phyloP scores from a whole-genome alignment of 2,329 filamentous ascomycete species.

The Microcera coccophila region DNA sequence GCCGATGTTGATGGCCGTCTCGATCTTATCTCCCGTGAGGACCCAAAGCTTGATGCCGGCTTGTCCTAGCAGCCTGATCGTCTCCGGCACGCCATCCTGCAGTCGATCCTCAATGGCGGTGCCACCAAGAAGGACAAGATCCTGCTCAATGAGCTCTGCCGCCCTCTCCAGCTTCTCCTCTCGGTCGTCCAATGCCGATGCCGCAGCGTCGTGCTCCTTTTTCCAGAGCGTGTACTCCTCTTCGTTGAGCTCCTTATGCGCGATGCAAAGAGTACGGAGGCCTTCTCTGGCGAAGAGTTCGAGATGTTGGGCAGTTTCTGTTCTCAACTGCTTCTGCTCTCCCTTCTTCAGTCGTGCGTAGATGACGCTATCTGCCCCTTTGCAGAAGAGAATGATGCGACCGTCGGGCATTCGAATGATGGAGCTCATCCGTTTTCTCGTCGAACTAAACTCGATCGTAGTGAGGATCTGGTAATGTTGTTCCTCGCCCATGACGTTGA shows the following conservation, averaged over 20 bases:
- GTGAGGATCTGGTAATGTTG: conserved; percentile 86
- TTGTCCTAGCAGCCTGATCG: conserved; percentile 92
- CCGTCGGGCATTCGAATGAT: conserved; percentile 96
- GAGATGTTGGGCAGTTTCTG: conserved; percentile 88
- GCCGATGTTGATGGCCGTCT: conserved; percentile 98
- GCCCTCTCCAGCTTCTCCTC: conserved; percentile 96
- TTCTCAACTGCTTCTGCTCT: conserved; percentile 77
- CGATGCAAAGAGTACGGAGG: conserved; percentile 87
- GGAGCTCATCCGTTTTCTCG: conserved; percentile 91
- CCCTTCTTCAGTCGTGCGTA: conserved; percentile 78
- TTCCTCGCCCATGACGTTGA: conserved; percentile 68
- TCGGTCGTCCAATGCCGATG: conserved; percentile 85
- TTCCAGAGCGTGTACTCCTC: conserved; percentile 86
- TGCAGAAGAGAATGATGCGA: conserved; percentile 89
- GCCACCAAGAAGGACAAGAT: conserved; percentile 85
- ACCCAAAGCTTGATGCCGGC: conserved; percentile 99
- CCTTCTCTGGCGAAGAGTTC: conserved; percentile 98
- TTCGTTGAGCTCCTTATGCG: conserved; percentile 89
- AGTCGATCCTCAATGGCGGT: conserved; percentile 96
- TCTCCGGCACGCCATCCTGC: conserved; percentile 96
- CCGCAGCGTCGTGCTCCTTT: conserved; percentile 78
- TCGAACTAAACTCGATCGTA: conserved; percentile 98
- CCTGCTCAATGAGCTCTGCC: conserved; percentile 88
- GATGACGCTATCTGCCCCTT: conserved; percentile 97
- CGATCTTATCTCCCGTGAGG: conserved; percentile 92